These are phyloP conservation scores for Cercospora zeae-maydis DNA, from an alignment of 2,329 filamentous ascomycete genomes.

Conservation along the genomic window DNA sequence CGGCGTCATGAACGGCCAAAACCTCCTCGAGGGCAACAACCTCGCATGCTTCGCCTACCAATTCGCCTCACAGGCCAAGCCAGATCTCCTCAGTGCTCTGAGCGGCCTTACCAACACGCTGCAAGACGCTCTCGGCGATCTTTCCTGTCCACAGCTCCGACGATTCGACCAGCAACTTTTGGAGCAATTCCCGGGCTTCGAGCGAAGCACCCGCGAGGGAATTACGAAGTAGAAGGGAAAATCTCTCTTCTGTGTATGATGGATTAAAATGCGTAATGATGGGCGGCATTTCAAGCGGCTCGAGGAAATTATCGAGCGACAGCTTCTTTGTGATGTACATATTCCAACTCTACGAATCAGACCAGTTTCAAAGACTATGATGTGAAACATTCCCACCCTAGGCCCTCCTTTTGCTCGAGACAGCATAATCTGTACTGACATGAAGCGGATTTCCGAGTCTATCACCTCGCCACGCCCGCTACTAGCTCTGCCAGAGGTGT, in stretches of 20 bases:
- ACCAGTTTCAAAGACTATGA: too few relatives aligned
- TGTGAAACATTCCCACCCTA: too few relatives aligned
- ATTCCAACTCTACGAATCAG: not conserved
- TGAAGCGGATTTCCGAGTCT: too few relatives aligned
- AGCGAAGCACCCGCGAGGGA: conserved; percentile 2
- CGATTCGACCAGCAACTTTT: conserved; percentile 29
- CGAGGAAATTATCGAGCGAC: not conserved
- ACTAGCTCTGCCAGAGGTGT: too few relatives aligned
- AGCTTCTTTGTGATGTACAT: not conserved
- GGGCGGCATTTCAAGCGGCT: not conserved
- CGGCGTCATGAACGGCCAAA: conserved; percentile 41
- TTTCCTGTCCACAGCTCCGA: conserved; percentile 31
- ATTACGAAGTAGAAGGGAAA: not conserved
- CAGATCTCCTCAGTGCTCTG: conserved; percentile 17
- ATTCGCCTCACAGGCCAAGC: conserved; percentile 35
- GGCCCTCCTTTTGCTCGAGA: too few relatives aligned
- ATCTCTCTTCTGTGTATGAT: too few relatives aligned
- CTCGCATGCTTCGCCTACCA: conserved; percentile 39
- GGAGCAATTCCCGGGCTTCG: conserved; percentile 31
- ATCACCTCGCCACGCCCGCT: too few relatives aligned
- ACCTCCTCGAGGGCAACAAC: conserved; percentile 35
- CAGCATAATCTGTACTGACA: too few relatives aligned
- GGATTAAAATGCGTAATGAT: not conserved
- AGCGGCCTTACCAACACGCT: conserved; percentile 13
- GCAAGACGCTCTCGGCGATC: conserved; percentile 11